Percentiles rank a stretch among this genome's conserved stretches.
These are phyloP conservation scores for Pseudozyma thailandica DNA, from an alignment of 1,284 basidiomycete genomes.

Conservation along the genomic window DNA sequence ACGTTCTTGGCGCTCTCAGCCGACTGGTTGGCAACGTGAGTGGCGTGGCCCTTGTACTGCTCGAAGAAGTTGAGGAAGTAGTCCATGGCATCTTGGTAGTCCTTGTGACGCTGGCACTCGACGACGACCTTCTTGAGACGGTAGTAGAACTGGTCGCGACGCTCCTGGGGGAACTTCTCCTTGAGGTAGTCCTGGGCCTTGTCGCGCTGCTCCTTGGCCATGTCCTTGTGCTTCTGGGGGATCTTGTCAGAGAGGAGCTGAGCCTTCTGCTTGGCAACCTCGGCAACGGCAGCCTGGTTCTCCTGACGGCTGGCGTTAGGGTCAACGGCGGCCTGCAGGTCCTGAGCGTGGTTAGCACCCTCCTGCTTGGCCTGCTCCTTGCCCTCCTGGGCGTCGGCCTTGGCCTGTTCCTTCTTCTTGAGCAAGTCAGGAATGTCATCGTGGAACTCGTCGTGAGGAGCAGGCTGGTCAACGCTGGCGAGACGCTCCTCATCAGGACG, in stretches of 20 bases:
- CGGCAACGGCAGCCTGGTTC: constrained; percentile 67
- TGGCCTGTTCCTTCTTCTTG: constrained; percentile 64
- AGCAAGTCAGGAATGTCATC: constrained; percentile 70
- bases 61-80: constrained; percentile 69
- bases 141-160: constrained; percentile 83
- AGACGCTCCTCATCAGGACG: constrained; percentile 78
- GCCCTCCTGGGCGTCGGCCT: constrained; percentile 42
- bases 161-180: constrained; percentile 86
- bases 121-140: constrained; percentile 86
- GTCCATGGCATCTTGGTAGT: constrained; percentile 78
- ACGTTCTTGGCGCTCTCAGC: constrained; percentile 71
- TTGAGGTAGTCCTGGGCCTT: constrained; percentile 73
- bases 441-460: constrained; percentile 68
- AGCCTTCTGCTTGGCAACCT: constrained; percentile 71
- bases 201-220: constrained; percentile 57
- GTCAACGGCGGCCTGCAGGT: constrained; percentile 57
- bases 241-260: constrained; percentile 64
- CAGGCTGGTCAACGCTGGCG: constrained; percentile 76
- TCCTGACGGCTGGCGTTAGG: constrained; percentile 67
- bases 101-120: constrained; percentile 90
- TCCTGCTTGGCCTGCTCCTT: constrained; percentile 53
- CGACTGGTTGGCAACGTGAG: constrained; percentile 71
- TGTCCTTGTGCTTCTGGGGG: constrained; percentile 64
- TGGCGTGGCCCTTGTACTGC: constrained; percentile 80
- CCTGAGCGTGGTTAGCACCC: constrained; percentile 43